Conservation (phyloP, 2,329 filamentous ascomycete species). For the Elsinoe fawcettii region DNA sequence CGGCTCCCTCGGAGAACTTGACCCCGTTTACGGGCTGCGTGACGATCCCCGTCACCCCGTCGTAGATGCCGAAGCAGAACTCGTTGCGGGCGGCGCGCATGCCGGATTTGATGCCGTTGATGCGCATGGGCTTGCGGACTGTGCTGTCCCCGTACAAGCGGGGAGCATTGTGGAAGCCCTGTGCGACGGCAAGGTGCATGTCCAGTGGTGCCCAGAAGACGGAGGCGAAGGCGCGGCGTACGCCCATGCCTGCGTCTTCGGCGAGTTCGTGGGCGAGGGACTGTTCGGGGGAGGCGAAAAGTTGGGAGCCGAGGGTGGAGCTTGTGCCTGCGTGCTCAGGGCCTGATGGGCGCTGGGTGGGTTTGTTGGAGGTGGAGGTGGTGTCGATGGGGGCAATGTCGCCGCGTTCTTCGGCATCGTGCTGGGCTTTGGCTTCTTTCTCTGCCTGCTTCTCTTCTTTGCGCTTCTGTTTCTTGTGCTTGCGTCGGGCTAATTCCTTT, state of each 20-base stretch:
- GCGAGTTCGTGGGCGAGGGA: slow-evolving; percentile 34
- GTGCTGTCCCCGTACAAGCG: slow-evolving; percentile 78
- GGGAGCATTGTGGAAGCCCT: slow-evolving; percentile 82
- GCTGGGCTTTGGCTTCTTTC: slow-evolving; percentile 12
- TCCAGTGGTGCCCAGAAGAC: slow-evolving; percentile 76
- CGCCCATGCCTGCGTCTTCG: slow-evolving; percentile 57
- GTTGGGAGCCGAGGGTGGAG: slow-evolving; percentile 23
- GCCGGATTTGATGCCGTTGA: slow-evolving; percentile 69
- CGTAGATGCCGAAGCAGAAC: slow-evolving; percentile 57
- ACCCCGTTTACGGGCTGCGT: slow-evolving; percentile 68
- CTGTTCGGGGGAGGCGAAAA: slow-evolving; percentile 25
- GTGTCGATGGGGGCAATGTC: slow-evolving; percentile 1
- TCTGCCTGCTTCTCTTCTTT: slow-evolving; percentile 18
- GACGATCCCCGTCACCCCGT: slow-evolving; percentile 72
- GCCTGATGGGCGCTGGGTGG: slow-evolving; percentile 13
- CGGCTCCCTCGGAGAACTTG: slow-evolving; percentile 40
- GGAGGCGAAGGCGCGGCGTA: slow-evolving; percentile 65
- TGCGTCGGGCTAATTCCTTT: slow-evolving; percentile 27
- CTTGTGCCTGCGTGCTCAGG: slow-evolving; percentile 22
- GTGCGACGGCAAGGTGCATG: slow-evolving; percentile 71
- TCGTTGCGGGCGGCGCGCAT: slow-evolving; percentile 66
- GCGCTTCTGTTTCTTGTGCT: slow-evolving; percentile 24
- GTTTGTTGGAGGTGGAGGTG: not conserved
- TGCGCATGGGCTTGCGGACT: slow-evolving; percentile 68
- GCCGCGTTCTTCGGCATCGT: not conserved